Evolutionary conservation across 441 rosid genomes (phyloP).

Genomic region (Dalechampia spathulata): DNA sequence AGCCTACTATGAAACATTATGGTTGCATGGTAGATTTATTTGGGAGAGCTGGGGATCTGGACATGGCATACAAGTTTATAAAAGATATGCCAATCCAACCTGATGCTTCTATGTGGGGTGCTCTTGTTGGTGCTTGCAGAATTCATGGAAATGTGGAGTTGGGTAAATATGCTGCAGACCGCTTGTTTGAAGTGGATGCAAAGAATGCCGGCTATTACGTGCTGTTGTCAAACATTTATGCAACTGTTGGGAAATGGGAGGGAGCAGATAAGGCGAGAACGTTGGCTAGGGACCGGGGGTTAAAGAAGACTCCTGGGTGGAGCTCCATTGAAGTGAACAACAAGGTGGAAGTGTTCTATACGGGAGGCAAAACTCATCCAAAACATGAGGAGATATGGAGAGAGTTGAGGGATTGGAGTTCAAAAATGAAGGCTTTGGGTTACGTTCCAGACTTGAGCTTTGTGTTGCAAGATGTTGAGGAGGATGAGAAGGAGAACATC

Average conservation of each 20-base stretch:
- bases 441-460: slow-evolving; percentile 56
- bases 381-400: slow-evolving; percentile 32
- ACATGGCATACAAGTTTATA: slow-evolving; percentile 47
- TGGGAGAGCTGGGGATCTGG: slow-evolving; percentile 63
- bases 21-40: slow-evolving; percentile 85
- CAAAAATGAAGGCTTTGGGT: slow-evolving; percentile 49
- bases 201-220: slow-evolving; percentile 67
- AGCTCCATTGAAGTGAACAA: slow-evolving; percentile 57
- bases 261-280: slow-evolving; percentile 49
- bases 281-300: slow-evolving; percentile 48
- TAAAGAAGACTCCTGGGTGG: slow-evolving; percentile 82
- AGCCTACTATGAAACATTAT: slow-evolving; percentile 60
- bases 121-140: slow-evolving; percentile 67
- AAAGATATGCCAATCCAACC: slow-evolving; percentile 57
- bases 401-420: slow-evolving; percentile 40
- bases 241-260: slow-evolving; percentile 63
- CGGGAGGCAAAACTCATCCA: slow-evolving; percentile 58
- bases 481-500: slow-evolving; percentile 71
- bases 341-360: slow-evolving; percentile 56
- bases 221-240: slow-evolving; percentile 58
- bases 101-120: slow-evolving; percentile 75
- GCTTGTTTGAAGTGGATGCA: slow-evolving; percentile 51
- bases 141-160: slow-evolving; percentile 57
- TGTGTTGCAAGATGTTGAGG: slow-evolving; percentile 75
- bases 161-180: slow-evolving; percentile 50